Evolutionary conservation across 768 basidiomycete genomes (phyloP).

Genomic region (Hydnomerulius pinastri): DNA sequence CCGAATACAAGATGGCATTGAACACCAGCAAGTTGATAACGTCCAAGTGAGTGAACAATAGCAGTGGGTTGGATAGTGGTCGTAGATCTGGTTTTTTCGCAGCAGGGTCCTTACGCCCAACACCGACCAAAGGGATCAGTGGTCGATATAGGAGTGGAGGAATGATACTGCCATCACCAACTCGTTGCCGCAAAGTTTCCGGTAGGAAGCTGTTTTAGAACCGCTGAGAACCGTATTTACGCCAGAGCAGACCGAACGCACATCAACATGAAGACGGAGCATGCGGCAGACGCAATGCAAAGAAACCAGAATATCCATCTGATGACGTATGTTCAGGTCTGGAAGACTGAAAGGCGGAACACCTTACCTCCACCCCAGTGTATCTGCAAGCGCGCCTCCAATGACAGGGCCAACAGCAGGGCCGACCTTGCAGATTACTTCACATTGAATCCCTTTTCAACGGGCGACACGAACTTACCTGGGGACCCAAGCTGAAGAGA

Average conservation of each 20-base stretch:
- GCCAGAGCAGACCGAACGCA: slow-evolving; percentile 31
- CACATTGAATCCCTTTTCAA: not conserved
- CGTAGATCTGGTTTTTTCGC: slow-evolving; percentile 5
- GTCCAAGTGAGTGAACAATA: slow-evolving; percentile 40
- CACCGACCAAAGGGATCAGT: slow-evolving; percentile 26
- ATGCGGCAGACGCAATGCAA: slow-evolving; percentile 46
- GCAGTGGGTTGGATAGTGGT: slow-evolving; percentile 40
- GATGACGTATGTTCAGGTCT: too few species aligned
- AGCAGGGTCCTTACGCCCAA: slow-evolving; percentile 15
- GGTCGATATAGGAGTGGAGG: slow-evolving; percentile 30
- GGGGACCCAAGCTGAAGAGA: slow-evolving; percentile 59
- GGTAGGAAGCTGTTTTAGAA: slow-evolving; percentile 35
- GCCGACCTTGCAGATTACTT: slow-evolving; percentile 36
- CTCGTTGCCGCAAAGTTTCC: slow-evolving; percentile 22
- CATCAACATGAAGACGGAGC: slow-evolving; percentile 51
- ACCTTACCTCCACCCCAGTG: slow-evolving; percentile 62
- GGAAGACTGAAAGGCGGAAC: too few species aligned
- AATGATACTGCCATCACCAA: slow-evolving; percentile 31
- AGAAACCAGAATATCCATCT: slow-evolving; percentile 69
- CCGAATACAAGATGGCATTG: slow-evolving; percentile 55
- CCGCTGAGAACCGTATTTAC: not conserved
- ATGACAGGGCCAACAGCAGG: slow-evolving; percentile 48
- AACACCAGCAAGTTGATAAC: slow-evolving; percentile 43
- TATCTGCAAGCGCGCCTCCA: slow-evolving; percentile 52
- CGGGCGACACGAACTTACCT: slow-evolving; percentile 38